phyloP scores from a whole-genome alignment of 805 yeast species.

The Wickerhamomyces queroliae region DNA sequence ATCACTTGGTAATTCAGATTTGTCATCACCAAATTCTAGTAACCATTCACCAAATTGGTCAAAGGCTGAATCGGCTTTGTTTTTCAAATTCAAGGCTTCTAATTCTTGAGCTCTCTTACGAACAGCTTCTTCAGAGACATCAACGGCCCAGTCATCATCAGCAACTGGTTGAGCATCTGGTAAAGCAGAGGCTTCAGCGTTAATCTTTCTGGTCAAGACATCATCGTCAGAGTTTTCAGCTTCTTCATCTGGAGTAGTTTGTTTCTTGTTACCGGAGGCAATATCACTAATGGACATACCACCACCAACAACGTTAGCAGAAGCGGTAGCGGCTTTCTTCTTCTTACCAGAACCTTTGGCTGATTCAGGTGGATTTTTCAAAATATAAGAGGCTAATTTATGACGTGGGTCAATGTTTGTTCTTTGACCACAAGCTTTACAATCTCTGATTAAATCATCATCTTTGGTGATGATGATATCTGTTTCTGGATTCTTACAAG shows the following conservation, averaged over 20 bases:
- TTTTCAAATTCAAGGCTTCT: constrained; percentile 51
- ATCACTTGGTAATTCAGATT: constrained; percentile 66
- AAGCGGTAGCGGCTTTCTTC: constrained; percentile 80
- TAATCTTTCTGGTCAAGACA: constrained; percentile 69
- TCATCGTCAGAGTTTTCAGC: constrained; percentile 59
- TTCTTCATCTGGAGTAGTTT: constrained; percentile 25
- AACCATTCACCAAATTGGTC: constrained; percentile 91
- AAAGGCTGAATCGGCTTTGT: constrained; percentile 40
- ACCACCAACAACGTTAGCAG: constrained; percentile 86
- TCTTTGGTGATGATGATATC: constrained; percentile 76
- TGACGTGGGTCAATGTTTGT: constrained; percentile 80
- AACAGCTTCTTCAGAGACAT: constrained; percentile 94
- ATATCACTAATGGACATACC: constrained; percentile 77
- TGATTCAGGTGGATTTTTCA: constrained; percentile 80
- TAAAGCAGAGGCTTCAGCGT: constrained; percentile 75
- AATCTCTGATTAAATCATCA: constrained; percentile 77
- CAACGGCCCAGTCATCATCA: constrained; percentile 97
- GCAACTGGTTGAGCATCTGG: constrained; percentile 58
- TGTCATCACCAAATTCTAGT: constrained; percentile 44
- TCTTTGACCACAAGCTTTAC: constrained; percentile 97
- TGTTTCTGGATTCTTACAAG: constrained; percentile 97
- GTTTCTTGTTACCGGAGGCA: constrained; percentile 44
- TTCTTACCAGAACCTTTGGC: constrained; percentile 50
- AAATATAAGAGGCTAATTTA: constrained; percentile 78
- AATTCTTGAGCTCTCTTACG: constrained; percentile 85